Percentiles rank a stretch among this genome's conserved stretches.
Conservation (phyloP, 163 green algal species). For the Trebouxiophyceae sp. region DNA sequence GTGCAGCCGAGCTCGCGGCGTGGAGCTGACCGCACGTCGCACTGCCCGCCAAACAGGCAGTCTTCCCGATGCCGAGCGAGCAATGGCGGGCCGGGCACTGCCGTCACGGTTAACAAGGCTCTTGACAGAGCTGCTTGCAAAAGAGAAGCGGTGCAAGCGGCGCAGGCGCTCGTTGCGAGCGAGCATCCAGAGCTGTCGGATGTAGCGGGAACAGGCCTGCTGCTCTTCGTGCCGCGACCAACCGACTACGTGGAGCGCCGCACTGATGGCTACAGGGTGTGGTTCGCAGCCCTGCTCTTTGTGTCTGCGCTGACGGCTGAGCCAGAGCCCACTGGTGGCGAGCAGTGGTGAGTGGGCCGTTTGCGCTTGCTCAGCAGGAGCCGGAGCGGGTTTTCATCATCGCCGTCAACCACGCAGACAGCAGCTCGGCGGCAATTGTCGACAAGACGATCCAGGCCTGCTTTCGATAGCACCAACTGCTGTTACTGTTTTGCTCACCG, state of each 20-base stretch:
- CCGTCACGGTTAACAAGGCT: too few relatives aligned
- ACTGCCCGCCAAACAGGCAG: too few relatives aligned
- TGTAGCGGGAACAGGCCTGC: conserved; percentile 49
- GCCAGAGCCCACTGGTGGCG: background rate
- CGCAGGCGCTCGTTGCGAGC: too few relatives aligned
- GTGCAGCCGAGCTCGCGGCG: too few relatives aligned
- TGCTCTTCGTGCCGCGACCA: conserved; percentile 48
- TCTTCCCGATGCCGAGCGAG: too few relatives aligned
- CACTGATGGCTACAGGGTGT: conserved; percentile 54
- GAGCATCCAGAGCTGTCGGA: too few relatives aligned
- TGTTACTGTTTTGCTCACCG: background rate
- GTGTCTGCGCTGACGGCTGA: background rate
- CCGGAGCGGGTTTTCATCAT: conserved; percentile 66
- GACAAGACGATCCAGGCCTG: conserved; percentile 55
- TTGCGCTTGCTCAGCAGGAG: conserved; percentile 31
- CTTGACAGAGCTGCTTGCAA: too few relatives aligned
- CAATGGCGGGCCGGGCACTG: too few relatives aligned
- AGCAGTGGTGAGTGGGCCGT: background rate
- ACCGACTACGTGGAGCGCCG: conserved; percentile 53
- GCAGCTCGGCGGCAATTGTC: conserved; percentile 52
- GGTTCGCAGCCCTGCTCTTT: background rate
- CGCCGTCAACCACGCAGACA: conserved; percentile 66
- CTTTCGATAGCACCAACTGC: conserved; percentile 22
- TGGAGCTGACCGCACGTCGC: too few relatives aligned
- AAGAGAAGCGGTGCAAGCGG: too few relatives aligned